Conservation (phyloP, 164 flowering plant genomes). For the Buxus sempervirens region DNA sequence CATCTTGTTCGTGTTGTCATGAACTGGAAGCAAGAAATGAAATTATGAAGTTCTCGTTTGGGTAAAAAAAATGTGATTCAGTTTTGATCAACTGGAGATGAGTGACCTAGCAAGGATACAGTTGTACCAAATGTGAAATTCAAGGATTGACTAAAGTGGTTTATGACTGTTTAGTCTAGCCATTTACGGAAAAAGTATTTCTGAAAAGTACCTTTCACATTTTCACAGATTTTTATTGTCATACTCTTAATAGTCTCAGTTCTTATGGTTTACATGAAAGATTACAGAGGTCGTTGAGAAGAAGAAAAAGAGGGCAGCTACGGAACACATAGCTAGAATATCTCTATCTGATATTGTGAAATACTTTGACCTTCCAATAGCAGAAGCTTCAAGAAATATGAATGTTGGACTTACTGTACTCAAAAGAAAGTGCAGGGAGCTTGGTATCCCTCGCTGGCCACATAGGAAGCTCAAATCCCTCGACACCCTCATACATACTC, state of each 20-base stretch:
- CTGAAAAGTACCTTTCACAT: neutral
- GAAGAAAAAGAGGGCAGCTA: constrained; percentile 47
- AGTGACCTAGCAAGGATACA: too few relatives aligned
- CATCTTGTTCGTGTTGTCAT: too few relatives aligned
- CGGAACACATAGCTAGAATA: constrained; percentile 39
- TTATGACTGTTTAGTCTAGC: neutral
- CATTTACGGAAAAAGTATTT: neutral
- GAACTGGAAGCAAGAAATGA: too few relatives aligned
- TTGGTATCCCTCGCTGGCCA: constrained; percentile 75
- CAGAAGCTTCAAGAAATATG: constrained; percentile 54
- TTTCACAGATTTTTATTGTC: neutral
- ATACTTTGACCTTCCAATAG: constrained; percentile 56
- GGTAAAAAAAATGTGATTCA: too few relatives aligned
- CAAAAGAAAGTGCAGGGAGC: constrained; percentile 63
- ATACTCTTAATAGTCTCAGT: neutral
- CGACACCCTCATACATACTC: constrained; percentile 54
- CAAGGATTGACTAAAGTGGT: neutral
- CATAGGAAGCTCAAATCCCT: constrained; percentile 70
- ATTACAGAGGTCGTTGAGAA: constrained; percentile 26
- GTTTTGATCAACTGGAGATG: too few relatives aligned
- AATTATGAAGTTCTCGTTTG: too few relatives aligned
- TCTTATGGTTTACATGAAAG: constrained; percentile 15
- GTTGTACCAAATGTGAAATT: neutral
- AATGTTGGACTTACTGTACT: constrained; percentile 62
- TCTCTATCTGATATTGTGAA: constrained; percentile 47